Conservation (phyloP, 116 monocot genomes). For the Phalaenopsis hybrid region DNA sequence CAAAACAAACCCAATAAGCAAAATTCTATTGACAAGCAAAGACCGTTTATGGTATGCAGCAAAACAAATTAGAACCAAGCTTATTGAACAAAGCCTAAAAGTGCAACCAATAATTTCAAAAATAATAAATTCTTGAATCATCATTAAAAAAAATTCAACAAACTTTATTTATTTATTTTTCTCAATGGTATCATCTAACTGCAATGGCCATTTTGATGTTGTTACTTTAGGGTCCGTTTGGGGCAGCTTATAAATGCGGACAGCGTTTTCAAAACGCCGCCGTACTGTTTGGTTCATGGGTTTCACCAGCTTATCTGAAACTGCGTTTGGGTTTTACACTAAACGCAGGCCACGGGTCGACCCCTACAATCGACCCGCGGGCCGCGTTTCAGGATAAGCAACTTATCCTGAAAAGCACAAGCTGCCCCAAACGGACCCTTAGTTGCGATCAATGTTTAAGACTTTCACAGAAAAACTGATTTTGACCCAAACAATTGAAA, state of each 20-base stretch:
- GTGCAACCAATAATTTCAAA: background rate
- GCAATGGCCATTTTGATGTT: background rate
- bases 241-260: too few relatives aligned
- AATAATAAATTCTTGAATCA: background rate
- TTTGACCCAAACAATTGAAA: background rate
- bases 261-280: too few relatives aligned
- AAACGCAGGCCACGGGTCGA: too few relatives aligned
- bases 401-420: too few relatives aligned
- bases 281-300: too few relatives aligned
- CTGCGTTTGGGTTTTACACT: too few relatives aligned
- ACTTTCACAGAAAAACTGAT: background rate
- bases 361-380: too few relatives aligned
- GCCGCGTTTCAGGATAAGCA: too few relatives aligned
- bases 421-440: background rate
- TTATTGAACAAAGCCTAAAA: background rate
- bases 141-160: background rate
- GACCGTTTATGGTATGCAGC: background rate
- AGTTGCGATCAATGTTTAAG: background rate
- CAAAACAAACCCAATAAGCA: too few relatives aligned
- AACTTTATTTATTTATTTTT: background rate
- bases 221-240: background rate
- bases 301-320: too few relatives aligned
- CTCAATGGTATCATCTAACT: background rate
- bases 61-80: conserved; percentile 3
- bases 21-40: too few relatives aligned